Conservation (phyloP, 2,329 filamentous ascomycete genomes). For the Botryosphaeria agaves region DNA sequence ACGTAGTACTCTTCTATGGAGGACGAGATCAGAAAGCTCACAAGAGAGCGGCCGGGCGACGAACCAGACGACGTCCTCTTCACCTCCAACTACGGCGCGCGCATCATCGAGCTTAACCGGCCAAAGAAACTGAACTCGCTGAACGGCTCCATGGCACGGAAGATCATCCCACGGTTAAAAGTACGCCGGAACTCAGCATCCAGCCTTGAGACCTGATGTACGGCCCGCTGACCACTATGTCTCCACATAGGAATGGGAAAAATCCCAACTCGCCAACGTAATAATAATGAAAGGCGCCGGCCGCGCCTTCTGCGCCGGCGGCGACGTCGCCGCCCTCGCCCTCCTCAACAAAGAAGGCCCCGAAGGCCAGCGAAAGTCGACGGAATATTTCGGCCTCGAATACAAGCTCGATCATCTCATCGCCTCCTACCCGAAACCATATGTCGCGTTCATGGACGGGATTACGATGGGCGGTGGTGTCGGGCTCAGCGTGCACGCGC, state of each 20-base stretch:
- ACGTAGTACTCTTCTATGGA: conserved; percentile 11
- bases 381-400: conserved; percentile 83
- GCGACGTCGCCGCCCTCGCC: conserved; percentile 72
- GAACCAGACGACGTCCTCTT: conserved; percentile 86
- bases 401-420: conserved; percentile 94
- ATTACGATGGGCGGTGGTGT: conserved; percentile 98
- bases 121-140: conserved; percentile 84
- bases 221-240: not conserved
- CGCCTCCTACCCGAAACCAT: conserved; percentile 83
- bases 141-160: conserved; percentile 85
- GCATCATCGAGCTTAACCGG: conserved; percentile 85
- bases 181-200: too few relatives aligned
- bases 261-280: conserved; percentile 86
- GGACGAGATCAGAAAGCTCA: conserved; percentile 12
- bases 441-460: conserved; percentile 90
- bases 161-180: conserved; percentile 74
- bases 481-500: conserved; percentile 83
- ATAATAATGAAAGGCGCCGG: conserved; percentile 85
- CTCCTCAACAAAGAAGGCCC: conserved; percentile 48
- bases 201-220: too few relatives aligned
- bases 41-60: conserved; percentile 46
- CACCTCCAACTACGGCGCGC: conserved; percentile 71
- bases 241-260: conserved; percentile 59
- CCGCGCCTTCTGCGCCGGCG: conserved; percentile 78
- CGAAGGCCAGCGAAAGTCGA: conserved; percentile 56